phyloP scores from a whole-genome alignment of 768 basidiomycete genomes.

The Suillus ampliporus region DNA sequence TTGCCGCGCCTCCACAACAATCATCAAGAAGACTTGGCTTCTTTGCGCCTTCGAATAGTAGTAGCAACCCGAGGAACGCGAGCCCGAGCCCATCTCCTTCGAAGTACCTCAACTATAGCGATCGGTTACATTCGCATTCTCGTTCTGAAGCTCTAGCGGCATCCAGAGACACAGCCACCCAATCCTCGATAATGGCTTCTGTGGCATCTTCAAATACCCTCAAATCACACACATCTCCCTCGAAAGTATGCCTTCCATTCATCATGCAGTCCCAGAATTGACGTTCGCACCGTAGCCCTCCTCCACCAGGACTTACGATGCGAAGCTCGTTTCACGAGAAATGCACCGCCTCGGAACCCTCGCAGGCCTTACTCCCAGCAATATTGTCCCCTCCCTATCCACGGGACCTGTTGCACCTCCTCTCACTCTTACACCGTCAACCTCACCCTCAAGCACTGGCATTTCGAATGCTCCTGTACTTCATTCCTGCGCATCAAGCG shows the following conservation, averaged over 20 bases:
- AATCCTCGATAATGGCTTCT: conserved; percentile 32
- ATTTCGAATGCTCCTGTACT: conserved; percentile 26
- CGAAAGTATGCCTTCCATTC: conserved; percentile 32
- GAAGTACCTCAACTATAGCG: conserved; percentile 38
- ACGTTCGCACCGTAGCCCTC: conserved; percentile 44
- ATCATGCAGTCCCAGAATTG: conserved; percentile 14
- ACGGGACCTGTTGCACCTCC: conserved; percentile 54
- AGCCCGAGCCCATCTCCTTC: conserved; percentile 31
- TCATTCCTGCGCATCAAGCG: conserved; percentile 39
- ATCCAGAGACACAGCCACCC: conserved; percentile 26
- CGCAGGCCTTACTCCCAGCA: conserved; percentile 56
- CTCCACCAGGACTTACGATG: conserved; percentile 77
- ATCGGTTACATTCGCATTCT: conserved; percentile 45
- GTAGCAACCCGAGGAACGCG: conserved; percentile 41
- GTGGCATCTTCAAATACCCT: conserved; percentile 28
- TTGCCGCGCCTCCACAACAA: conserved; percentile 31
- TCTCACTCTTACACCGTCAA: conserved; percentile 47
- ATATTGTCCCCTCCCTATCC: conserved; percentile 41
- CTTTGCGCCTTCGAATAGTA: conserved; percentile 44
- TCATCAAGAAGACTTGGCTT: conserved; percentile 38
- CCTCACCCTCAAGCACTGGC: conserved; percentile 44
- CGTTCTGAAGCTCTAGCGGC: conserved; percentile 45
- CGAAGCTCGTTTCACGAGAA: conserved; percentile 80
- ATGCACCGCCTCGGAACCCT: conserved; percentile 83
- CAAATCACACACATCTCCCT: conserved; percentile 40